phyloP scores from a whole-genome alignment of 1,284 basidiomycete species.

The Ustilago lituana region DNA sequence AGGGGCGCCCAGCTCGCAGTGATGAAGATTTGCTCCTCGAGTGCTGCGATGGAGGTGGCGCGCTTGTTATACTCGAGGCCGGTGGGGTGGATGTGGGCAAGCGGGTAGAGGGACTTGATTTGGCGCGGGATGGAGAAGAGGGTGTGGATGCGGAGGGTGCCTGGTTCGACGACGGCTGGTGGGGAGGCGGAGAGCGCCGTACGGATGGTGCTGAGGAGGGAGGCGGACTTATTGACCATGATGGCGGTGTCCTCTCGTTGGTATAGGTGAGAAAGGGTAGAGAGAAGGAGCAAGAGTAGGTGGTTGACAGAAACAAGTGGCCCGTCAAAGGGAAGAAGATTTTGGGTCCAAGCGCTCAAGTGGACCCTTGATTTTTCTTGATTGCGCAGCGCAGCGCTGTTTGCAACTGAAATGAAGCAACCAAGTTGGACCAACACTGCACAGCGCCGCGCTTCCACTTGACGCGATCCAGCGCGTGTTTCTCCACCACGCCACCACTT shows the following conservation, averaged over 20 bases:
- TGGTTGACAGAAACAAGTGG: not conserved
- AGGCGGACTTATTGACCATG: slow-evolving; percentile 5
- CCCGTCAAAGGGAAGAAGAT: no score
- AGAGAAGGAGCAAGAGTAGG: not conserved
- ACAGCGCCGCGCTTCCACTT: not conserved
- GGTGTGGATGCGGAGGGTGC: slow-evolving; percentile 46
- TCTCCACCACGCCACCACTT: not conserved
- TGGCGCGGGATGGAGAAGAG: slow-evolving; percentile 59
- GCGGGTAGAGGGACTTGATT: slow-evolving; percentile 59
- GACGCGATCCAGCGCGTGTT: no score
- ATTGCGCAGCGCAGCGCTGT: no score
- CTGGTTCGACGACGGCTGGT: slow-evolving; percentile 29
- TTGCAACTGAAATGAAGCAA: no score
- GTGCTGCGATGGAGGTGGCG: slow-evolving; percentile 22
- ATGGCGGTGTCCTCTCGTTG: not conserved
- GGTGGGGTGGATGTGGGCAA: slow-evolving; percentile 59
- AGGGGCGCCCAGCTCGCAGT: slow-evolving; percentile 44
- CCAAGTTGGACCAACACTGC: no score
- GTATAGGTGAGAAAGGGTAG: not conserved
- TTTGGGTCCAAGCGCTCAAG: no score
- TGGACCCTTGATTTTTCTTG: slow-evolving; percentile 9
- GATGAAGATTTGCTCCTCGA: slow-evolving; percentile 43
- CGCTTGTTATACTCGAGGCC: slow-evolving; percentile 32
- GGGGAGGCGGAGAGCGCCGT: slow-evolving; percentile 18
- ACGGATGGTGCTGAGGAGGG: slow-evolving; percentile 33